Evolutionary conservation across 2,329 filamentous ascomycete genomes (phyloP), one percentile per base, ranked within the genome.

Genomic region (Penicillium oxalicum): DNA sequence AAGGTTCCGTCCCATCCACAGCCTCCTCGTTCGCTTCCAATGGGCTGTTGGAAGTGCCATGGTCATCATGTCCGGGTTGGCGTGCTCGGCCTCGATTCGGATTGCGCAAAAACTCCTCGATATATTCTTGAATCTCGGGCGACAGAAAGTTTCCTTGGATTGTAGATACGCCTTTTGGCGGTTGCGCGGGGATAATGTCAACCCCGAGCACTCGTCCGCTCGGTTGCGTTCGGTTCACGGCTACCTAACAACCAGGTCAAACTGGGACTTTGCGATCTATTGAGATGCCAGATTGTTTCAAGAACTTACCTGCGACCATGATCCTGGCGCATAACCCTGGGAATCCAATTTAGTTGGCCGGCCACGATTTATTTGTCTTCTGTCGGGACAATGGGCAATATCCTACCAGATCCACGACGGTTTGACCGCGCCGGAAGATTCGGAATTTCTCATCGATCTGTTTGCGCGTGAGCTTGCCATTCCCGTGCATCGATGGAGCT

Each of bases 121-220:
- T 84, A 67, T 91, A 80, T 24, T 75, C 78, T 67, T 87, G 87
- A n/a, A 96, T 84, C 2, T 72, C 70, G 0, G 82, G 78, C 5
- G 84, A 86, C 36, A 97, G 75, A 57, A 98, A 97, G 66, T 98
- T 88, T 41, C 94, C 93, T 70, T 98, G 93, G 49, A 98, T 90
- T 2, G 89, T 89, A 27, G 88, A 91, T n/a, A 95, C 90, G 24
- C 93, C 93, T 61, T 80, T 83, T 0, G 93, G 93, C 4, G 94
- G 91, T 65, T 91, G 86, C 0, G 90, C 88, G 4, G 93, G 93
- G 56, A 98, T 89, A 44, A 98, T 80, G 67, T 98, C 93, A 61
- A 98, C 91, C 9, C 93, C 94, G 27, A 98, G 75, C 9, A 98
- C 84, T 38, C 86, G 81, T 7, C 91, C 90, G 40, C 79, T 71